Evolutionary conservation across 192 early-diverging fungal species (phyloP), one percentile per base, ranked within the genome.

Genomic region (Coemansia reversa): DNA sequence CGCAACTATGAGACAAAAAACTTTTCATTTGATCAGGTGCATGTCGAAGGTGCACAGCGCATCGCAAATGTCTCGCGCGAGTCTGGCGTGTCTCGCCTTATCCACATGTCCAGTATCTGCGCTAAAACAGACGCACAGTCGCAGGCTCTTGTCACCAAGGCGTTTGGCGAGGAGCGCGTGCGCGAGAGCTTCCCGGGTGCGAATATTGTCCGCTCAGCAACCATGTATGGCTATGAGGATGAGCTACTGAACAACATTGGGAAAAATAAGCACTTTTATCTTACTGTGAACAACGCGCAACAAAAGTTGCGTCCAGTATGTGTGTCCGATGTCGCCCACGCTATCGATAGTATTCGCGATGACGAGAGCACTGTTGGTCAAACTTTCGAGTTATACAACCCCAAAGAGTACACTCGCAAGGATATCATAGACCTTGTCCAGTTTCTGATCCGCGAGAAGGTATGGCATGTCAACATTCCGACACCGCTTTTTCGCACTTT

Each of bases 1-100:
- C 86, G 90, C 69, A 91, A 93, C 83, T 95, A 89, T 62, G 86
- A 88, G 57, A 96, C 97, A 58, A 94, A 93, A 78, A 97, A 96
- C 88, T 98, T 94, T 70, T 85, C 86, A 9, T 89, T 93, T 65
- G 80, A 93, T 25, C 80, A 91, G 63, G 90, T 94, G 19, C 90
- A 98, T 70, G 85, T 93, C 54, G 90, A 95, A 51, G 91, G 86
- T 52, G 85, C 97, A 23, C 87, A 87, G 75, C 69, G 78, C 45
- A 77, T 98, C 60, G 97, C 97, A 19, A 84, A 89, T 70, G 78
- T 91, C 39, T 85, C 86, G 54, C 84, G 81, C 52, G 92, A 94
- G 70, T 76, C 86, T 39, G 94, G 93, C 49, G 92, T 97, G 20
- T 76, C 89, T 18, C 88, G 90, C 18, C 83, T 97, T 65, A 85